Percentiles rank a stretch among this genome's conserved stretches.
Conservation (phyloP, 305 asterid genomes). For the Galium porrigens region DNA sequence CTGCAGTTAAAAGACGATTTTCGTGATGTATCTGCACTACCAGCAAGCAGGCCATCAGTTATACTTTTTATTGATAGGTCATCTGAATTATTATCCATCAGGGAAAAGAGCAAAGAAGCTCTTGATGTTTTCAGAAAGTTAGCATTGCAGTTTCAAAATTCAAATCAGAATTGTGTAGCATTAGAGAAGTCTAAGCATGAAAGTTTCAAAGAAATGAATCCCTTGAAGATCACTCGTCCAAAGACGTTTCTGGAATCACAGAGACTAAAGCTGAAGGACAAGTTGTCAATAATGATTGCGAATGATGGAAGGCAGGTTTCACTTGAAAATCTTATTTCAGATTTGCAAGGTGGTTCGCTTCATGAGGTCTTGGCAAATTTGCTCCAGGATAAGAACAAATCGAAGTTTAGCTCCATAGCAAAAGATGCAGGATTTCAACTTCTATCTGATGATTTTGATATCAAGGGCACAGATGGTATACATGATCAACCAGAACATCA, state of each 20-base stretch:
- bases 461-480: slow-evolving; percentile 36
- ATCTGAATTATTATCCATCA: slow-evolving; percentile 40
- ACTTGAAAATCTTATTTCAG: slow-evolving; percentile 45
- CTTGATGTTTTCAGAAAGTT: slow-evolving; percentile 60
- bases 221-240: slow-evolving; percentile 33
- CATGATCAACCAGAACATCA: slow-evolving; percentile 31
- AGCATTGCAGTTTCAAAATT: slow-evolving; percentile 34
- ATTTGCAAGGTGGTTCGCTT: slow-evolving; percentile 60
- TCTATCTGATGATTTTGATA: slow-evolving; percentile 57
- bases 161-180: slow-evolving; percentile 27
- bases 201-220: slow-evolving; percentile 25
- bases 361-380: slow-evolving; percentile 61
- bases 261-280: slow-evolving; percentile 37
- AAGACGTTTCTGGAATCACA: slow-evolving; percentile 36
- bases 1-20: slow-evolving; percentile 58
- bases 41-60: slow-evolving; percentile 49
- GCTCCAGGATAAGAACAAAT: slow-evolving; percentile 49
- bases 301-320: slow-evolving; percentile 58
- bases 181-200: slow-evolving; percentile 23
- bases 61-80: slow-evolving; percentile 87
- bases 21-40: slow-evolving; percentile 40
- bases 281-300: slow-evolving; percentile 47
- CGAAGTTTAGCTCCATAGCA: slow-evolving; percentile 63
- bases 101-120: slow-evolving; percentile 56
- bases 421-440: slow-evolving; percentile 89